Percentiles rank a stretch among this genome's conserved stretches.
Conservation (phyloP, 768 basidiomycete genomes). For the Tylopilus subfusipes region DNA sequence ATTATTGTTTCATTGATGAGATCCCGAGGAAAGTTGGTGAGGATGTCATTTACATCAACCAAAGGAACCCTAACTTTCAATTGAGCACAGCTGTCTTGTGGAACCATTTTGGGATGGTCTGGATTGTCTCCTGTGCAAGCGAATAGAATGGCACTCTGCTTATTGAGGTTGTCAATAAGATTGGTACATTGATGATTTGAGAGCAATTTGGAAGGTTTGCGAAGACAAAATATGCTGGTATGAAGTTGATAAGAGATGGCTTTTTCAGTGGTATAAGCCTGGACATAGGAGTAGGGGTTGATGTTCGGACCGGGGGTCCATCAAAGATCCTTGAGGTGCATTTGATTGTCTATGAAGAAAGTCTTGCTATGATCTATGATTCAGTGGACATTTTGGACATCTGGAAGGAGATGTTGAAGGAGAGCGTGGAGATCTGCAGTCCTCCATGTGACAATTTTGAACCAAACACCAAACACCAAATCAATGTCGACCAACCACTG, state of each 20-base stretch:
- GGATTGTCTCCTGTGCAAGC: conserved; percentile 1
- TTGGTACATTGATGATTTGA: no score
- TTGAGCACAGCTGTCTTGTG: conserved; percentile 4
- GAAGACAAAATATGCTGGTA: not conserved
- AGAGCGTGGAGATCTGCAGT: not conserved
- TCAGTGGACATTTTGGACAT: not conserved
- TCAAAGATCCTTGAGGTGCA: conserved; percentile 8
- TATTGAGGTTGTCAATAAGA: no score
- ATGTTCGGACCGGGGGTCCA: not conserved
- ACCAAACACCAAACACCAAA: not conserved
- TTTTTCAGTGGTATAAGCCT: conserved; percentile 11
- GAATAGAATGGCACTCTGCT: not conserved
- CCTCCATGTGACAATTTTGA: not conserved
- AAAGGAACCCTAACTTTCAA: conserved; percentile 4
- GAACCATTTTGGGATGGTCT: no score
- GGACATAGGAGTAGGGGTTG: not conserved
- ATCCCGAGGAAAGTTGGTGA: no score
- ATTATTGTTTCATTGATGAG: no score
- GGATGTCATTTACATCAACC: no score
- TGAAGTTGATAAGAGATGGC: conserved; percentile 9
- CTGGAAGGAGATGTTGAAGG: not conserved
- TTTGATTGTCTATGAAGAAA: not conserved
- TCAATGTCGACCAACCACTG: conserved; percentile 2
- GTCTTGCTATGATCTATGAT: rapidly evolving
- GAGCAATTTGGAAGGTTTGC: no score